Evolutionary conservation across 371 early-diverging fungal species (phyloP), one percentile per base, ranked within the genome.

Genomic region (Mucor circinelloides): DNA sequence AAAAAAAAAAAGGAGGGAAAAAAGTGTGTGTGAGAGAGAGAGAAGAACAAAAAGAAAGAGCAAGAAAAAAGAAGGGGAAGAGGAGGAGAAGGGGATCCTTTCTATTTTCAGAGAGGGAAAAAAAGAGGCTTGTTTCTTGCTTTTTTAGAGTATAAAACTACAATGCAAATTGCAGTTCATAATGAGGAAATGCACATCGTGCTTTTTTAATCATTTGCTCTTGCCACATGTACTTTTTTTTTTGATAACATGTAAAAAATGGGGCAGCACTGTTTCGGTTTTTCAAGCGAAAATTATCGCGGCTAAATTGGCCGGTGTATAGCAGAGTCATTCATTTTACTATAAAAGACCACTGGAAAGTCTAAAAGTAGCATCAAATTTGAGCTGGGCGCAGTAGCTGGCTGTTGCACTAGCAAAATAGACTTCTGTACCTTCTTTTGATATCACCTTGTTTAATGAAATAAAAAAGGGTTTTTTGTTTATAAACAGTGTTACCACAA

Each of bases 41-140:
- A 28, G 38, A 46, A 64, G 57, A 60, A 65, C n/a, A 54, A 48
- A 60, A 52, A 12, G 58, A 57, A 58, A 44, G 2, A 13, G 5
- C 27, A 62, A 32, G 52, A 21, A 40, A 42, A 56, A 56, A 56
- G 36, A 62, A 52, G 23, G 27, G 34, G 6, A 25, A 4, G 36
- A 50, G 13, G 15, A 3, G 21, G 25, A 25, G 19, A 8, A 10
- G 46, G 46, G n/a, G 9, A 46, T 46, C n/a, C 8, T 46, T 46
- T 46, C 21, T 46, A 21, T 21, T 46, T 46, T 46, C 10, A n/a
- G 19, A n/a, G 44, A 46, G n/a, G 50, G 23, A 17, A 60, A 59
- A 48, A 48, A 31, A 48, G 52, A 60, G 23, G 38, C 32, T 58
- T 58, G 36, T 31, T 58, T 38, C 40, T 17, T 17, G 15, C 5